Conservation (phyloP, 306 rosid species). For the Clitoria ternatea region DNA sequence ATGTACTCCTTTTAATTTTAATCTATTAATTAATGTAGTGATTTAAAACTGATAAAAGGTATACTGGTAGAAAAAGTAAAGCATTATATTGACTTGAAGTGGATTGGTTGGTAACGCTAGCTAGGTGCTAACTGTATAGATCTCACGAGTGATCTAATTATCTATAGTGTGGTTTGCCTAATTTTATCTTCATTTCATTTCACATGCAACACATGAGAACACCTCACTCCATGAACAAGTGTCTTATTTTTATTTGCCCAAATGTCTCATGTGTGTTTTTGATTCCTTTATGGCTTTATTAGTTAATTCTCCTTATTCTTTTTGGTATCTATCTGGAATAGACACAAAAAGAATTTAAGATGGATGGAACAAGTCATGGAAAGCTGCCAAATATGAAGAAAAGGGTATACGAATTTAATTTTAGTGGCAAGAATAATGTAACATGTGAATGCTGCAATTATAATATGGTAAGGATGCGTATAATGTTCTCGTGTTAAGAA, state of each 20-base stretch:
- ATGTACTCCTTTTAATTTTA: too few species aligned
- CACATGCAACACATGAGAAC: conserved; percentile 30
- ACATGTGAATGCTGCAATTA: neutral
- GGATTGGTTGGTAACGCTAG: neutral
- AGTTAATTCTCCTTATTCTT: neutral
- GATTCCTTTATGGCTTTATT: neutral
- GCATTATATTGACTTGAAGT: neutral
- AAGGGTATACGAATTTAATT: neutral
- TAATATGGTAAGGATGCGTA: neutral
- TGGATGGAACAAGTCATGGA: neutral
- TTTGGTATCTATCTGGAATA: neutral
- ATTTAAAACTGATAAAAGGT: neutral
- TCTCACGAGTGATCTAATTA: neutral
- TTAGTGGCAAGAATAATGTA: neutral
- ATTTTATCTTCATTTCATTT: neutral
- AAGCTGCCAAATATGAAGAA: neutral
- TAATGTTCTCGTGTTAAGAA: too few species aligned
- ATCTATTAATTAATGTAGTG: too few species aligned
- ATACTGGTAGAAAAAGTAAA: neutral
- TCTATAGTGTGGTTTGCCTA: neutral
- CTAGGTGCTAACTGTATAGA: neutral
- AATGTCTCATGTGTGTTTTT: neutral
- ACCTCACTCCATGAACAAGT: conserved; percentile 2
- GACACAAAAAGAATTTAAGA: neutral
- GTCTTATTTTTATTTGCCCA: neutral